These are phyloP conservation scores for Heliamphora exappendiculata DNA, from an alignment of 148 eudicot genomes.

Conservation along the genomic window DNA sequence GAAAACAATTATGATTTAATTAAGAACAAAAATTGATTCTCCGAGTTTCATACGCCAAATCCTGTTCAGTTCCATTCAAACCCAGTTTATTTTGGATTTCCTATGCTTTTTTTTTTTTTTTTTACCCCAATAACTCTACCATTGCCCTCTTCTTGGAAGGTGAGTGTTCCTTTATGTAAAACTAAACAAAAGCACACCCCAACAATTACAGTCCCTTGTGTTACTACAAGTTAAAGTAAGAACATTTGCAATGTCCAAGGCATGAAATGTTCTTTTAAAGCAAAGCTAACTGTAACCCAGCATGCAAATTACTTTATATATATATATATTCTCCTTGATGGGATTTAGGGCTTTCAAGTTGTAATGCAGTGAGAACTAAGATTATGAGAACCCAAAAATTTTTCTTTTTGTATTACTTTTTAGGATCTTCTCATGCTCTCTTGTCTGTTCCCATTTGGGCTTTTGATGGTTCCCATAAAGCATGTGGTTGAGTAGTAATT, in stretches of 20 bases:
- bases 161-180: constrained; percentile 7
- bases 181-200: too few relatives aligned
- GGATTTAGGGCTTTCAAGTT: constrained; percentile 17
- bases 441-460: constrained; percentile 3
- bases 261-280: constrained; percentile 37
- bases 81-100: constrained; percentile 1
- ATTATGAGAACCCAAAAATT: constrained; percentile 12
- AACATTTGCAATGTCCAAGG: constrained; percentile 33
- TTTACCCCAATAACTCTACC: neutral
- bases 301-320: constrained; percentile 25
- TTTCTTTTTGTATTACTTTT: constrained; percentile 23
- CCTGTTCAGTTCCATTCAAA: too few relatives aligned
- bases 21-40: neutral
- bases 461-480: constrained; percentile 28
- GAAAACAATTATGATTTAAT: neutral
- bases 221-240: constrained; percentile 25
- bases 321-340: constrained; percentile 6
- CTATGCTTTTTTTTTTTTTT: neutral
- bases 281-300: constrained; percentile 30
- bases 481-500: constrained; percentile 24
- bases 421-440: constrained; percentile 27
- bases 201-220: constrained; percentile 9
- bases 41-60: neutral
- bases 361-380: constrained; percentile 9
- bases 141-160: constrained; percentile 14